phyloP scores from a whole-genome alignment of 140 eudicot genomes.

The Erigeron philadelphicus region DNA sequence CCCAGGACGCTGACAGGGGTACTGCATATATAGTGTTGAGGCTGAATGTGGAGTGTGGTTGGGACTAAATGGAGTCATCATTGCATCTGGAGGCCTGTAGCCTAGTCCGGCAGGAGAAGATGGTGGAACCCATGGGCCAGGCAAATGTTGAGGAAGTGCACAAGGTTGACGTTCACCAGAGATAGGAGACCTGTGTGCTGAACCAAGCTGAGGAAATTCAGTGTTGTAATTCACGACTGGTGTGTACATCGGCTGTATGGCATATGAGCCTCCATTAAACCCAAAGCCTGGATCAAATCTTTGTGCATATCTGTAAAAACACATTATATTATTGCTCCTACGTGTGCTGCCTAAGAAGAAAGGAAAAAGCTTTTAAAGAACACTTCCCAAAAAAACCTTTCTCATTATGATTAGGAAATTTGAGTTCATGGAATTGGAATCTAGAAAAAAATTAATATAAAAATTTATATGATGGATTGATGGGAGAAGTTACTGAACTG shows the following conservation, averaged over 20 bases:
- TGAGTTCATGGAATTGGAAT: too few species aligned
- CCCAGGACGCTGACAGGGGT: conserved; percentile 84
- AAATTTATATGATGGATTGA: too few species aligned
- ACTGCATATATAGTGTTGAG: conserved; percentile 64
- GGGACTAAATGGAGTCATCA: conserved; percentile 69
- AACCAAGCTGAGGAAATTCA: conserved; percentile 93
- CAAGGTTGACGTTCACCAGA: conserved; percentile 64
- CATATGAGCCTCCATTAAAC: conserved; percentile 67
- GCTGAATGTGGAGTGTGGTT: conserved; percentile 62
- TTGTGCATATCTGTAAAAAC: conserved; percentile 63
- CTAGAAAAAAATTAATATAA: too few species aligned
- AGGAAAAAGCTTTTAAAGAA: too few species aligned
- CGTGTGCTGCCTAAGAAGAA: too few species aligned
- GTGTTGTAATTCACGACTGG: conserved; percentile 93
- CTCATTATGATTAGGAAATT: too few species aligned
- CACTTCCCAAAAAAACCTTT: too few species aligned
- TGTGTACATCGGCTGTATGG: conserved; percentile 87
- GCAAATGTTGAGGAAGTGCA: conserved; percentile 66
- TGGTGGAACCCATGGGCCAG: conserved; percentile 73
- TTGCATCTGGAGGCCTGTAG: conserved; percentile 74
- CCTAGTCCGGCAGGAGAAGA: conserved; percentile 71
- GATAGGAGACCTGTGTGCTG: conserved; percentile 63
- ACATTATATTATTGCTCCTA: neutral
- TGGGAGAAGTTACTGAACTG: too few species aligned
- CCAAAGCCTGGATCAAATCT: conserved; percentile 99